Evolutionary conservation across 768 basidiomycete species (phyloP), one percentile per base, ranked within the genome.

Genomic region (Pholiota conissans): DNA sequence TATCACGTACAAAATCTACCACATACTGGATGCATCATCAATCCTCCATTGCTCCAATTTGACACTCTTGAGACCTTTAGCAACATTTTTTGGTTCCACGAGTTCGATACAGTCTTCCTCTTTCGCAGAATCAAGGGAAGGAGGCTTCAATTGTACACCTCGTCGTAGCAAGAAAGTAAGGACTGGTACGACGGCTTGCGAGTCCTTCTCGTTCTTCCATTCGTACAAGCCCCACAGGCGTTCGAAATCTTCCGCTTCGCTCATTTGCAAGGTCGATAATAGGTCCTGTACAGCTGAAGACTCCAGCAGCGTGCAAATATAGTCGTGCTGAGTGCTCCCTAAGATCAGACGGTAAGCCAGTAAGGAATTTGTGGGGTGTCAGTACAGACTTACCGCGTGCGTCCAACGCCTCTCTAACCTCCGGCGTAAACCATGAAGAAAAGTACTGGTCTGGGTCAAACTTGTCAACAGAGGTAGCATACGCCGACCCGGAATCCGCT

Each of bases 211-310:
- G 27, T 60, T 56, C 26, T 62, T 64, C 24, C 59, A 57, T 40
- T 69, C 68, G 40, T 65, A 69, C 14, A 53, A 32, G 16, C 63
- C 57, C 61, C 62, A 67, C 13, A 57, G 61, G 29, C 66, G 56
- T 27, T 69, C 66, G 29, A 69, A 69, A 24, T 66, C 60, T 26
- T 63, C 57, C 14, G 56, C 55, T 32, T 59, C 51, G 26, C 53
- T 22, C 20, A 58, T 35, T 29, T 63, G 49, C 16, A 66, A 50
- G 16, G 46, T 49, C 0, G 51, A 30, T 16, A 65, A 30, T 8
- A 59, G 3, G 3, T 59, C 22, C 7, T 55, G 27, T 11, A 40
- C 32, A 1, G 47, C 28, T 5, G 51, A 45, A 5, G 61, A 39
- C 34, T 65, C 63, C 3, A 69, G 28, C 6, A 63, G 48, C 1